Evolutionary conservation across 768 basidiomycete genomes (phyloP), one percentile per base, ranked within the genome.

Genomic region (Galerina sulciceps): DNA sequence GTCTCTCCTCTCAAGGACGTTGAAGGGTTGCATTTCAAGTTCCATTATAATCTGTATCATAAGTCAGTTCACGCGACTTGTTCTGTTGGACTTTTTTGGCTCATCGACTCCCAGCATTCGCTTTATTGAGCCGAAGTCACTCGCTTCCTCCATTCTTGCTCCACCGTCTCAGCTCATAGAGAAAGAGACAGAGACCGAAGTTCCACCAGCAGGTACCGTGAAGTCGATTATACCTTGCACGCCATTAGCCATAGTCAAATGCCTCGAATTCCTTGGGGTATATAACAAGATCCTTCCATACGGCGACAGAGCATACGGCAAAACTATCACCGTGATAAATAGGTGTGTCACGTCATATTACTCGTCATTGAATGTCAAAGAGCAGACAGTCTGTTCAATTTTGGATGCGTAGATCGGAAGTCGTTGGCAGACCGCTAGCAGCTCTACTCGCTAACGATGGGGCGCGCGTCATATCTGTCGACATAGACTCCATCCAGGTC

Each of bases 161-260:
- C 76, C 84, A 0, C 65, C 80, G 5, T 69, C 77, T 15, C 70
- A 75, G 22, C 53, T 64, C 26, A 63, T 70, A 20, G 69, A 75
- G 4, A 71, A 75, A 31, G 77, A 75, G 4, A 71, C 75, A 31
- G 77, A 79, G 61, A 65, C 77, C 67, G 90, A 94, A 58, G 75
- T 81, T 11, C 87, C 92, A 2, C 94, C 95, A 4, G 74, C 85
- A 0, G 94, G 95, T 20, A 89, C 88, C 55, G 93, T 97, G 68
- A 99, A 99, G 75, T 96, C 94, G 4, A 93, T 99, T 68, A 84
- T 99, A 36, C 97, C 97, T 0, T 99, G 97, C 73, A 99, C 97
- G 4, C 96, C 97, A 0, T 84, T 99, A 10, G 97, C 94, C 3
- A 90, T 98, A 68, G 96, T 99, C 63, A 99, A 99, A 75, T 92